Base-by-base conservation (phyloP, 2,329 filamentous ascomycete species). In the Phialophora macrospora region DNA sequence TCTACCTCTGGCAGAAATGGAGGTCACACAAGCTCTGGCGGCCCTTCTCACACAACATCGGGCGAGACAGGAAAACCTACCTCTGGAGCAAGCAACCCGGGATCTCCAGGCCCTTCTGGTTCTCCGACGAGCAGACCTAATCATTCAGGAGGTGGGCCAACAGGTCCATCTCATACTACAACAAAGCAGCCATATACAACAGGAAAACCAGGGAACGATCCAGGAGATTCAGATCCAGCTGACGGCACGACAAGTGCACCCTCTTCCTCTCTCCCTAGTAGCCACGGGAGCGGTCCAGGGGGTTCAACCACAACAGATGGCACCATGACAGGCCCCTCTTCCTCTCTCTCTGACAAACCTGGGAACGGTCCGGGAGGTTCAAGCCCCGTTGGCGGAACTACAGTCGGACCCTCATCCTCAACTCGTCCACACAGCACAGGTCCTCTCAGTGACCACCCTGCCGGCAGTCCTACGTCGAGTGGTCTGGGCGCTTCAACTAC, bases 161-260 rank as follows among this genome's bases (percentile, higher is more conserved):
- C 20, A 14, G 46, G n/a, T n/a, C 28, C 58, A 7, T 38, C 44
- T 32, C 11, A 51, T 26, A 32, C 46, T 11, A 34, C 59, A 32
- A 38, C 60, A 38, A 30, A n/a, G 52, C 22, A 49, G 32, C n/a
- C 59, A 6, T 38, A 14, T 61, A 38, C 59, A 30, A 24, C 48
- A 12, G 24, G 6, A 11, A 55, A 52, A 30, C 46, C 60, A 44
- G 30, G 32, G 5, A 34, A 55, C 14, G 38, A 49, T 62, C 49
- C 12, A 17, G 38, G 38, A 55, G 26, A 12, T 22, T 26, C 34
- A 20, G 28, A 14, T 20, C 20, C 59, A 2, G 49, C 32, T 62
- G 59, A 54, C 20, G 48, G n/a, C 6, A 51, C 48, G 2, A 51
- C 48, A 20, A 34, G 3, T 12, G 17, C 14, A 1, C 12, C 14